Base-by-base conservation (phyloP, 2,329 filamentous ascomycete species). In the Colletotrichum sp. region DNA sequence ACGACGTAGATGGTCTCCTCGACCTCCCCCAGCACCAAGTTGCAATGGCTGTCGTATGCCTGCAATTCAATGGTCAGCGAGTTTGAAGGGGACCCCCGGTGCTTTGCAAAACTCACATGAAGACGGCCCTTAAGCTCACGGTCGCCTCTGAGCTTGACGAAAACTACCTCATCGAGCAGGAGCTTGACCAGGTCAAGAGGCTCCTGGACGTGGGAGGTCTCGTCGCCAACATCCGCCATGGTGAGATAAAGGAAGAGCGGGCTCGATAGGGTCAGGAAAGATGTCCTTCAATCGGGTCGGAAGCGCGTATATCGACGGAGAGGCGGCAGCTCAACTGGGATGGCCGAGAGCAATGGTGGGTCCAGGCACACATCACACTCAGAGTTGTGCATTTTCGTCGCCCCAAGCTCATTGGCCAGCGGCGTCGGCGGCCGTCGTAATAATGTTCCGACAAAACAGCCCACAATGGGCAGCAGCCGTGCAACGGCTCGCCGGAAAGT, bases 21-120 rank as follows among this genome's bases (percentile, higher is more conserved):
- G 6, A 99, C 97, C 79, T 99, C 97, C 71, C 97, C 96, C 8
- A 99, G 90, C 8, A 99, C 95, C 60, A 99, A 87, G 83, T 99
- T 99, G 90, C 98, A 99, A 86, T 99, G 97, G 82, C 95, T 98
- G 84, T 99, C 97, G 84, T 99, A 99, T 72, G 97, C 97, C 97
- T 99, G 75, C 21, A 8, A 16, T 16, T 1, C 49, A 70, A 36
- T 18, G 62, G 64, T 77, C 18, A 76, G 49, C 49, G 68, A 77
- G 6, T 57, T 49, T 78, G 36, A 67, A 39, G 34, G 13, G 59
- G 8, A 24, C 62, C 21, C 21, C 67, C 3, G 26, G 68, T 83
- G 76, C 81, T 12, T n/a, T 57, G 49, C 36, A 4, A 15, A 10
- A 86, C 93, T 83, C 87, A 99, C 97, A 86, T 99, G 97, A 82